phyloP scores from a whole-genome alignment of 2,329 filamentous ascomycete species.

The Colletotrichum caudatum region DNA sequence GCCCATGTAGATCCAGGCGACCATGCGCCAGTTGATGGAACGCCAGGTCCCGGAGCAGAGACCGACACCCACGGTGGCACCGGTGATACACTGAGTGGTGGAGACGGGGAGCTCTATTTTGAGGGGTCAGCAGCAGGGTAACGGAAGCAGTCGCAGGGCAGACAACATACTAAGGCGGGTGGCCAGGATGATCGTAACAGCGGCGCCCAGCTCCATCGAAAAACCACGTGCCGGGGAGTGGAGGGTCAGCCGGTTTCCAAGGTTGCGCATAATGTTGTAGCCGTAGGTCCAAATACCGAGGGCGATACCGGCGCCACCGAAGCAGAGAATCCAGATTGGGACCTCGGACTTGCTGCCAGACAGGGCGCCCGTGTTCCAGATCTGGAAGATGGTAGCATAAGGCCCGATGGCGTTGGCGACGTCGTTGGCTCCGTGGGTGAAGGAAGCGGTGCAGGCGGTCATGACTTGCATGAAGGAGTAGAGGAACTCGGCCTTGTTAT shows the following conservation, averaged over 20 bases:
- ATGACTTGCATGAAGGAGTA: constrained; percentile 71
- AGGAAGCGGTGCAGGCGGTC: constrained; percentile 72
- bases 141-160: too few species aligned
- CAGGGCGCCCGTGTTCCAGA: constrained; percentile 65
- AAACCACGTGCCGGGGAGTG: constrained; percentile 68
- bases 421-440: constrained; percentile 76
- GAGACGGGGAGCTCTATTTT: constrained; percentile 62
- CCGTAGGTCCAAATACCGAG: constrained; percentile 64
- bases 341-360: constrained; percentile 59
- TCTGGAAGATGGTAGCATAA: constrained; percentile 71
- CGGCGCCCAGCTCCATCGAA: constrained; percentile 62
- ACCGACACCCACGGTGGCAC: constrained; percentile 68
- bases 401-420: constrained; percentile 73
- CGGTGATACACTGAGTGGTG: constrained; percentile 69
- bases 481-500: constrained; percentile 71
- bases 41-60: constrained; percentile 65
- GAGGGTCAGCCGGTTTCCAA: constrained; percentile 69
- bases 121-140: background rate
- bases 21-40: constrained; percentile 69
- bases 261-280: constrained; percentile 69
- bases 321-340: constrained; percentile 68
- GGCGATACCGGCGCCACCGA: constrained; percentile 51
- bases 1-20: constrained; percentile 64
- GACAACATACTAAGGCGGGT: constrained; percentile 63
- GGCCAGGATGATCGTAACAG: constrained; percentile 72